These are phyloP conservation scores for Dryadomyces quercivorus DNA, from an alignment of 2,329 filamentous ascomycete genomes.

Conservation along the genomic window DNA sequence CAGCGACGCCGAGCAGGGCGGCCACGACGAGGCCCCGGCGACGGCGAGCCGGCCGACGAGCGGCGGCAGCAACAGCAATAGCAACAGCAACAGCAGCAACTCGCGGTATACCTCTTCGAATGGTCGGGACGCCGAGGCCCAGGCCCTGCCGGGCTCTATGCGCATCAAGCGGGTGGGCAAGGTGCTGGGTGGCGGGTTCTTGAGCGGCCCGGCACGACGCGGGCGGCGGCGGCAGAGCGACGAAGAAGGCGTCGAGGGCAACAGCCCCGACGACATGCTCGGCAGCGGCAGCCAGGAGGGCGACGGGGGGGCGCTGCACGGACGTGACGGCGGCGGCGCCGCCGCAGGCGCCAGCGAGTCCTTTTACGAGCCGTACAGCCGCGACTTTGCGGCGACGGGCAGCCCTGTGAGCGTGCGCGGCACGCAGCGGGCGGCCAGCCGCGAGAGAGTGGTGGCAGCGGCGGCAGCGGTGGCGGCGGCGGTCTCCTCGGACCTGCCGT, in stretches of 20 bases:
- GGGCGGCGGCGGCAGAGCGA: constrained; percentile 57
- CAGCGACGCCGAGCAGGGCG: constrained; percentile 31
- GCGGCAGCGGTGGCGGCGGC: not conserved
- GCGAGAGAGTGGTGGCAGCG: not conserved
- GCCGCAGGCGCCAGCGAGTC: constrained; percentile 14
- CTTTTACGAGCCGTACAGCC: constrained; percentile 29
- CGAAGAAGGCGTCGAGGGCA: constrained; percentile 40
- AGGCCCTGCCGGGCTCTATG: constrained; percentile 58
- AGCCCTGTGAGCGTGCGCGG: constrained; percentile 42
- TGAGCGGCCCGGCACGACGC: constrained; percentile 68
- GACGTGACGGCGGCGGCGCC: constrained; percentile 17
- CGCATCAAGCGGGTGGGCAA: constrained; percentile 67
- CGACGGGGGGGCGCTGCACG: not conserved
- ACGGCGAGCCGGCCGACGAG: constrained; percentile 35
- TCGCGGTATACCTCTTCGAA: constrained; percentile 11
- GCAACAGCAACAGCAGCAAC: constrained; percentile 2
- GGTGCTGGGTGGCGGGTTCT: constrained; percentile 57
- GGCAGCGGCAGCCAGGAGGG: constrained; percentile 34
- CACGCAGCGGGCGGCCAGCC: constrained; percentile 13
- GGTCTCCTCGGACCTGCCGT: constrained; percentile 30
- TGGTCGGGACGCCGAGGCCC: constrained; percentile 29
- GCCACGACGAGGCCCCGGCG: constrained; percentile 33
- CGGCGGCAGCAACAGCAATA: constrained; percentile 24
- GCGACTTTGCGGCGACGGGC: constrained; percentile 40
- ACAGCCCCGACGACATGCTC: constrained; percentile 11